Percentiles rank a stretch among this genome's conserved stretches.
Conservation (phyloP, 768 basidiomycete species). For the Phaeotremella fagi region DNA sequence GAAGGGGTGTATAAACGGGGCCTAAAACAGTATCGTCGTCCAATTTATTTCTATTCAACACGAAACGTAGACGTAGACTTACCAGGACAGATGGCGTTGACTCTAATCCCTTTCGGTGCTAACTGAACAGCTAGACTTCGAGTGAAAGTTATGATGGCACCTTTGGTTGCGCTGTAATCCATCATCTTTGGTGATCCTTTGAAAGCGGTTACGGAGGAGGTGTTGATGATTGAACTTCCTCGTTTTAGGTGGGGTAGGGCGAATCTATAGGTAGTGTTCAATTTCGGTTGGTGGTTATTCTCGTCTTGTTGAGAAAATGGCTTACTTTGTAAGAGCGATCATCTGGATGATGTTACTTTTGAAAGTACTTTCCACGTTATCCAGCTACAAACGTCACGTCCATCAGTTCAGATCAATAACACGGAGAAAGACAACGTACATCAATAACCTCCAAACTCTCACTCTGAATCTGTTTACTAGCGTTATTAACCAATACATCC, state of each 20-base stretch:
- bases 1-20: constrained; percentile 59
- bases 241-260: constrained; percentile 62
- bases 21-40: constrained; percentile 47
- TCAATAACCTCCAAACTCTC: constrained; percentile 55
- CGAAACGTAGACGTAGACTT: neutral
- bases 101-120: constrained; percentile 58
- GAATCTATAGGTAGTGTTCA: constrained; percentile 29
- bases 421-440: constrained; percentile 16
- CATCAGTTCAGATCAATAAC: neutral
- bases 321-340: constrained; percentile 57
- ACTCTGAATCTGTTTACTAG: constrained; percentile 51
- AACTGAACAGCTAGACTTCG: constrained; percentile 57
- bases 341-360: constrained; percentile 59
- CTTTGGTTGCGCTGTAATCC: constrained; percentile 62
- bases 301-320: too few relatives aligned
- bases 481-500: constrained; percentile 60
- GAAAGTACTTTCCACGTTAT: constrained; percentile 58
- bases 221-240: constrained; percentile 61
- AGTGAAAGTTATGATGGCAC: constrained; percentile 59
- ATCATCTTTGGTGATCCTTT: constrained; percentile 43
- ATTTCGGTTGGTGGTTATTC: neutral
- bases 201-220: constrained; percentile 55
- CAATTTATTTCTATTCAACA: neutral
- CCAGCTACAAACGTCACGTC: constrained; percentile 49
- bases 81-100: constrained; percentile 53